These are phyloP conservation scores for Vachellia pachyceras DNA, from an alignment of 306 rosid genomes.

Conservation along the genomic window DNA sequence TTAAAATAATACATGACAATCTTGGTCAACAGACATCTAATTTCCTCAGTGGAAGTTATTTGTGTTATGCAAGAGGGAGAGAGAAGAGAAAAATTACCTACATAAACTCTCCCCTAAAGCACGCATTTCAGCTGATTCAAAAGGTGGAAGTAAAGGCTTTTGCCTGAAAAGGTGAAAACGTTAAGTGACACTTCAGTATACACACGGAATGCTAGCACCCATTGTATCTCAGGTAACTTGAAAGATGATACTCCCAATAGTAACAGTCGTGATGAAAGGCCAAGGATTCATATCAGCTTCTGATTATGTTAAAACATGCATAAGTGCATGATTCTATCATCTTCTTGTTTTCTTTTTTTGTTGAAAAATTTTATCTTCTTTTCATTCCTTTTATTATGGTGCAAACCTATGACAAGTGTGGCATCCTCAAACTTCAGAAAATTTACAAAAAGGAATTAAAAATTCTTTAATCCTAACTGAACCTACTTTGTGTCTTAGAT, in stretches of 20 bases:
- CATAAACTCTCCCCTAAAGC: constrained; percentile 85
- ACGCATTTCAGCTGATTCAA: constrained; percentile 90
- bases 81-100: constrained; percentile 54
- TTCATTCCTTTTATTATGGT: constrained; percentile 19
- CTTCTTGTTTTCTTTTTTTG: neutral
- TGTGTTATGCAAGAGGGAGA: neutral
- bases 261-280: constrained; percentile 26
- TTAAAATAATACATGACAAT: constrained; percentile 19
- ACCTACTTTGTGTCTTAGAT: neutral
- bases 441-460: neutral
- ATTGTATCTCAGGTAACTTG: constrained; percentile 1
- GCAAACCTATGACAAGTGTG: constrained; percentile 16
- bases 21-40: constrained; percentile 15
- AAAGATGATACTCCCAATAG: constrained; percentile 20
- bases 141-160: constrained; percentile 77
- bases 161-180: constrained; percentile 62
- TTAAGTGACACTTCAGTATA: constrained; percentile 13
- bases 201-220: constrained; percentile 34
- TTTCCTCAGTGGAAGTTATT: constrained; percentile 26
- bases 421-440: constrained; percentile 23
- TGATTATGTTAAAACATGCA: constrained; percentile 20
- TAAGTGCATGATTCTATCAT: neutral
- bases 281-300: constrained; percentile 22
- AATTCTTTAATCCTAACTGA: constrained; percentile 2
- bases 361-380: neutral